Conservation (phyloP, 345 rosid species). For the Carallia pectinifolia region DNA sequence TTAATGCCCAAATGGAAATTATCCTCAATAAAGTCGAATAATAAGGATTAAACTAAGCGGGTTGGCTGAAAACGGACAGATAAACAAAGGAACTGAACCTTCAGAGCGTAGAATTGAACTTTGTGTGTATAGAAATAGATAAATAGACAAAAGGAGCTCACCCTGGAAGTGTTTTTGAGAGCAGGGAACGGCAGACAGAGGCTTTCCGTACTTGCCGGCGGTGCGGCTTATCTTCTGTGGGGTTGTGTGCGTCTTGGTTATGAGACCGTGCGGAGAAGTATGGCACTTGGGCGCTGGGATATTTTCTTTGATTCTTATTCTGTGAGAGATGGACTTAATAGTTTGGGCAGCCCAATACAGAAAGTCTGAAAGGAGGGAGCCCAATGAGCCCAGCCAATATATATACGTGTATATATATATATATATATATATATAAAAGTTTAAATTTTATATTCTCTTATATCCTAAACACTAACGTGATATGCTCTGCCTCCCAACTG, state of each 20-base stretch:
- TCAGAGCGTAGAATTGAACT: not conserved
- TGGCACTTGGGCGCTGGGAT: no score
- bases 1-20: not conserved
- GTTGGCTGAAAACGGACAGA: not conserved
- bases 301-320: no score
- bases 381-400: no score
- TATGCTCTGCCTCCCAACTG: no score
- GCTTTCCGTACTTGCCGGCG: conserved; percentile 20
- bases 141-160: not conserved
- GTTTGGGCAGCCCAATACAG: no score
- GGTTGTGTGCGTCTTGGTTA: not conserved
- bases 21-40: no score
- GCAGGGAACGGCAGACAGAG: not conserved
- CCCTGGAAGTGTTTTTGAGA: conserved; percentile 2
- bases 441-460: no score
- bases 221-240: conserved; percentile 30
- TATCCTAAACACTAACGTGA: no score
- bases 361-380: no score
- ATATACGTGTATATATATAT: no score
- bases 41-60: not conserved
- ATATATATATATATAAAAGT: no score
- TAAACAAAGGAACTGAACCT: not conserved
- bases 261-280: not conserved
- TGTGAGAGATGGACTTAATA: no score
- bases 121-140: not conserved